Percentiles rank a stretch among this genome's conserved stretches.
Conservation (phyloP, 352 stramenopile species). For the Aphanomyces astaci region DNA sequence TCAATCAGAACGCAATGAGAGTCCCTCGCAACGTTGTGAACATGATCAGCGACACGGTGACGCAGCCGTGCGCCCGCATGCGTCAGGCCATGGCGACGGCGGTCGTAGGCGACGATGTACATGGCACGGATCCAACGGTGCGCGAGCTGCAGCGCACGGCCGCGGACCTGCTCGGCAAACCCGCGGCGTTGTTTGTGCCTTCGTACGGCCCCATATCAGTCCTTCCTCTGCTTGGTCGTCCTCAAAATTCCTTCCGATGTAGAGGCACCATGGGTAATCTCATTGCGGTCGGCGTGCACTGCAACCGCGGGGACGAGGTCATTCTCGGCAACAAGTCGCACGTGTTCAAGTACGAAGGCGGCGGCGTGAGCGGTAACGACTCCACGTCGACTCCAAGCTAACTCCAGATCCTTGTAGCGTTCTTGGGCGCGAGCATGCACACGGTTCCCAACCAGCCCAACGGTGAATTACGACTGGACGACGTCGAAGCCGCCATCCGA, state of each 20-base stretch:
- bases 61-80: conserved; percentile 87
- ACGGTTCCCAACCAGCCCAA: conserved; percentile 79
- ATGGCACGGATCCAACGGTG: conserved; percentile 89
- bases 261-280: conserved; percentile 97
- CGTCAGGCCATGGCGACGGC: conserved; percentile 80
- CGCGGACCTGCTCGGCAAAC: conserved; percentile 91
- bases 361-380: conserved; percentile 65
- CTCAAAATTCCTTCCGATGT: neutral
- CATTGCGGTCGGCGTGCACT: conserved; percentile 91
- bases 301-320: conserved; percentile 87
- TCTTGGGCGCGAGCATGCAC: conserved; percentile 86
- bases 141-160: conserved; percentile 87
- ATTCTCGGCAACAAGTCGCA: conserved; percentile 93
- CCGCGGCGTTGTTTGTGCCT: conserved; percentile 92
- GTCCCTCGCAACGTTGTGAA: conserved; percentile 53
- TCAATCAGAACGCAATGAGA: no score
- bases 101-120: conserved; percentile 69
- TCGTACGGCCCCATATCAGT: conserved; percentile 41
- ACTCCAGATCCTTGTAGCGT: conserved; percentile 33
- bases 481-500: conserved; percentile 72
- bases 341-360: conserved; percentile 96
- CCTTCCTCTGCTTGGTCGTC: neutral
- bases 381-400: neutral
- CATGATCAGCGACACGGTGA: conserved; percentile 96
- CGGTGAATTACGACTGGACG: conserved; percentile 75